Evolutionary conservation across 108 stramenopile species (phyloP).

Genomic region (Nitzschia sp.): DNA sequence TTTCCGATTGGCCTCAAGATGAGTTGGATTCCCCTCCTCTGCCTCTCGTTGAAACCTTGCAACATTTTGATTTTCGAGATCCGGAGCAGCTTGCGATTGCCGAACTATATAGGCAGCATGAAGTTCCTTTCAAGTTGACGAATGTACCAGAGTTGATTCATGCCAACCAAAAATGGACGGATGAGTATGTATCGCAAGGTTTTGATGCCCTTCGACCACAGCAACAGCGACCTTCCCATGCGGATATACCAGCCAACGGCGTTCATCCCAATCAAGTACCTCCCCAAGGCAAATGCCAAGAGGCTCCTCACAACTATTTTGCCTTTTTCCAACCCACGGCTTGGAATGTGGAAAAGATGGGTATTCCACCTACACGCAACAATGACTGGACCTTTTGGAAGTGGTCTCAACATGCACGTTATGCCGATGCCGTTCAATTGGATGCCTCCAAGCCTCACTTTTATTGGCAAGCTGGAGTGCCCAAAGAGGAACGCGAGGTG

Average conservation of each 20-base stretch:
- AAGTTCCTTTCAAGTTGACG: constrained; percentile 70
- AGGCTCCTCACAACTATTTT: constrained; percentile 65
- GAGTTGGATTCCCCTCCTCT: constrained; percentile 39
- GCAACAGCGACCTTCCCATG: neutral
- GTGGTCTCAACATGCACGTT: constrained; percentile 61
- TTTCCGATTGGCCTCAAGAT: constrained; percentile 64
- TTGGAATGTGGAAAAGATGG: constrained; percentile 58
- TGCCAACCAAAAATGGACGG: constrained; percentile 67
- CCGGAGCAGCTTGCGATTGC: constrained; percentile 48
- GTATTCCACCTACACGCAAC: constrained; percentile 56
- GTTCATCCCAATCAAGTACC: constrained; percentile 8
- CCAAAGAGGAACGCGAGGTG: neutral
- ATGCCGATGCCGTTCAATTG: constrained; percentile 61
- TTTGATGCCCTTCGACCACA: constrained; percentile 39
- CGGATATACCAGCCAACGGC: neutral
- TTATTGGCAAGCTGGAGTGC: constrained; percentile 60
- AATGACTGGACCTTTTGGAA: constrained; percentile 56
- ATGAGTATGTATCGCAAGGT: constrained; percentile 58
- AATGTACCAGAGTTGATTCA: constrained; percentile 65
- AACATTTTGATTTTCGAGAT: constrained; percentile 70
- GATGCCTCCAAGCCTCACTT: constrained; percentile 53
- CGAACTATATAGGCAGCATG: constrained; percentile 42
- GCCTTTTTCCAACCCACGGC: constrained; percentile 52
- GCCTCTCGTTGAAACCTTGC: constrained; percentile 47
- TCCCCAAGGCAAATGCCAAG: constrained; percentile 50